Evolutionary conservation across 2,329 filamentous ascomycete genomes (phyloP), one percentile per base, ranked within the genome.

Genomic region (Microcera coccophila): DNA sequence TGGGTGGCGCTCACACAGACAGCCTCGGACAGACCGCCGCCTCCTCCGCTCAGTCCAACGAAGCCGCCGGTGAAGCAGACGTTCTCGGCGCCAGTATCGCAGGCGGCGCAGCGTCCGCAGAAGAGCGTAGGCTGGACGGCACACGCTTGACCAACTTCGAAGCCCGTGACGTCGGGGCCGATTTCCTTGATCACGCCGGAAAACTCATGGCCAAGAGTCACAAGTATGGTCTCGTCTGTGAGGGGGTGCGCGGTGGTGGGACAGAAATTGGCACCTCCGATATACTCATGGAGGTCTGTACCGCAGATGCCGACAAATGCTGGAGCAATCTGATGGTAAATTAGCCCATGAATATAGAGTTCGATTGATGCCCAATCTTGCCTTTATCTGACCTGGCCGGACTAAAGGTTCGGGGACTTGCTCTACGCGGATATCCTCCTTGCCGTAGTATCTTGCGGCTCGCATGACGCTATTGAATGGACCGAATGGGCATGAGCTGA

Each of bases 181-280:
- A 84, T 63, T 50, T 82, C 77, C 10, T 73, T 68, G 22, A 85
- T 67, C 2, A 72, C 71, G 10, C 81, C 82, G 3, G 73, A 76
- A 60, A 85, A 81, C 56, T 85, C 82, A 55, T 85, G 82, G 19
- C 82, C 82, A 9, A 85, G 66, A 0, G 73, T 80, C 9, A 84
- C 69, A 3, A 81, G 82, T 26, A 79, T 69, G 1, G 66, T 68
- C 43, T 78, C 76, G 22, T 72, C 66, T 0, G 80, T 84, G 17
- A 84, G 61, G 2, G 73, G 73, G 53, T 85, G 81, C 1, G 79
- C 76, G 3, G 78, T 76, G 1, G 72, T 70, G 3, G 62, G 62
- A 35, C 61, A 63, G 35, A 64, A 55, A 40, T 61, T 64, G 4
- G 62, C 58, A 4, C 61, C 62, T n/a, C 59, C 59, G 2, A 61